These are phyloP conservation scores for Batkoa obscura DNA, from an alignment of 371 early-diverging fungal species.

Conservation along the genomic window DNA sequence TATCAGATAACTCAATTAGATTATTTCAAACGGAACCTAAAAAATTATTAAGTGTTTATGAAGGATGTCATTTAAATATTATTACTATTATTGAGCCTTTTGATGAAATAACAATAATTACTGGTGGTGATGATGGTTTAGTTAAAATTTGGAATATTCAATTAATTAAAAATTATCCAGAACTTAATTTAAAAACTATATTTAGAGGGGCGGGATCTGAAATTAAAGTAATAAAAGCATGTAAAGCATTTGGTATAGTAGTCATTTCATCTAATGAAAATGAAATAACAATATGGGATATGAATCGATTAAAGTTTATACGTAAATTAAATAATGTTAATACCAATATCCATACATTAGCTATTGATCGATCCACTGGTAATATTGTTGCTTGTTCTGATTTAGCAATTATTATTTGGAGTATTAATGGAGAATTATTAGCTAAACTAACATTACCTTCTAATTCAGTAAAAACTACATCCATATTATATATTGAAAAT, in stretches of 20 bases:
- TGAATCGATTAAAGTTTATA: background rate
- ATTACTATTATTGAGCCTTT: conserved; percentile 44
- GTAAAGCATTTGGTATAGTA: conserved; percentile 23
- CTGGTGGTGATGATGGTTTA: conserved; percentile 49
- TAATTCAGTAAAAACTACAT: conserved; percentile 31
- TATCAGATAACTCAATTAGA: conserved; percentile 40
- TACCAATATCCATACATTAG: background rate
- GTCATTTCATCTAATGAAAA: background rate
- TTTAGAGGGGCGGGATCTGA: conserved; percentile 41
- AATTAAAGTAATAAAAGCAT: conserved; percentile 37
- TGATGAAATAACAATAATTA: conserved; percentile 41
- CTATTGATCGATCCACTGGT: conserved; percentile 17
- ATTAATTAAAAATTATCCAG: conserved; percentile 16
- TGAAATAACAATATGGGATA: background rate
- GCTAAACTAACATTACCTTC: conserved; percentile 28
- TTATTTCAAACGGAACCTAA: conserved; percentile 33
- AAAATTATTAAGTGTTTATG: conserved; percentile 44
- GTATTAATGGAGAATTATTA: conserved; percentile 50
- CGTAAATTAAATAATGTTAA: background rate
- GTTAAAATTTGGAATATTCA: conserved; percentile 45
- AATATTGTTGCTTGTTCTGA: conserved; percentile 51
- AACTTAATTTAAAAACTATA: conserved; percentile 30
- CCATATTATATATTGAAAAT: conserved; percentile 34
- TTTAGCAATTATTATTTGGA: conserved; percentile 35
- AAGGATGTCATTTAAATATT: conserved; percentile 45